Base-by-base conservation (phyloP, 345 rosid genomes). In the Hypericum androsaemum region DNA sequence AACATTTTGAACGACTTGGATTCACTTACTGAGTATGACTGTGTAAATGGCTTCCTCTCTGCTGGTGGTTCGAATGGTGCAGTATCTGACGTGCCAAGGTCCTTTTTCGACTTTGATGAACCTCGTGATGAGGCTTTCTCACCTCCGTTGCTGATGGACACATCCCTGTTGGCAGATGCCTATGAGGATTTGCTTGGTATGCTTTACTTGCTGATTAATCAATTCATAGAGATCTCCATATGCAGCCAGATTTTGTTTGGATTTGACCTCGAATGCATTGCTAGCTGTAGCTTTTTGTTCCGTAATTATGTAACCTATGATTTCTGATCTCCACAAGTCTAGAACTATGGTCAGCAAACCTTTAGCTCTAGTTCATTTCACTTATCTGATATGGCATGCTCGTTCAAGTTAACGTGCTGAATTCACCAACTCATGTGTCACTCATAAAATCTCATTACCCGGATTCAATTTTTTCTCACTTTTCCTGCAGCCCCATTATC, bases 141-240 rank as follows among this genome's bases (percentile, higher is more conserved):
- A 7, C 97, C 98, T 46, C 98, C 88, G 72, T 68, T 92, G 59
- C 71, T 92, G 40, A 74, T 86, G 82, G 95, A 85, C 59, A 69
- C 89, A 12, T 77, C 84, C 36, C 54, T 92, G 47, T 67, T 88
- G 54, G 65, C 79, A 1, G 99, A 88, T 67, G 43, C 89, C 41
- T 85, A 83, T 54, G 99, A 92, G 62, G 97, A 92, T 71, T 76
- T 92, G 51, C 82, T 92, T 10, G 99, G 99, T 92, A 81, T 59
- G 13, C 53, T 51, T 60, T 60, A 1, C 41, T 43, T 39, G 5
- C 52, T 12, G 54, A 12, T 0, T 52, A 39, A 51, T 62, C 11
- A 10, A 43, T 37, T 14, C 57, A 14, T 17, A n/a, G 22, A 10
- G 39, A 12, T 54, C 37, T 28, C 12, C 41, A 37, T 54, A 12